Conservation (phyloP, 768 basidiomycete species). For the Grammothele lineata region DNA sequence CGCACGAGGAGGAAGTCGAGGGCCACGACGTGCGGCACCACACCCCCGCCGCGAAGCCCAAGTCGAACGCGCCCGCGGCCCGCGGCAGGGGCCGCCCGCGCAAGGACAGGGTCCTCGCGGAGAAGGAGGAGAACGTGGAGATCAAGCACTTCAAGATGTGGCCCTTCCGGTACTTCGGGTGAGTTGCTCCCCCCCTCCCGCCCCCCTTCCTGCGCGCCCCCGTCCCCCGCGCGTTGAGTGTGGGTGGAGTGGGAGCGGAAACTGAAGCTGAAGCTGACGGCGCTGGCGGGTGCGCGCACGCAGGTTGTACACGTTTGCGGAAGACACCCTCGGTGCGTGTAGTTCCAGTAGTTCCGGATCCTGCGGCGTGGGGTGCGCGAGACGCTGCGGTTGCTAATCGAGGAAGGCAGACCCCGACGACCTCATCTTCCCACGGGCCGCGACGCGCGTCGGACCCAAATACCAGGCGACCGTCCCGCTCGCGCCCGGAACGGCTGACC, state of each 20-base stretch:
- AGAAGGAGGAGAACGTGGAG: constrained; percentile 71
- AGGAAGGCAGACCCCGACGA: constrained; percentile 81
- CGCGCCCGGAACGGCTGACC: constrained; percentile 27
- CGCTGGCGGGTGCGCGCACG: constrained; percentile 13
- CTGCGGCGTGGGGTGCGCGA: neutral
- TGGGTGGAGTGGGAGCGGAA: too few species aligned
- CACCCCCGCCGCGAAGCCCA: constrained; percentile 61
- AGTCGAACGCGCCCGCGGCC: constrained; percentile 69
- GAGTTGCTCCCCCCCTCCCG: constrained; percentile 31
- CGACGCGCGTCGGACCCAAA: constrained; percentile 85
- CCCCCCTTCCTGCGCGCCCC: too few species aligned
- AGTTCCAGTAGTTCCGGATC: too few species aligned
- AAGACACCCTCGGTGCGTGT: constrained; percentile 82
- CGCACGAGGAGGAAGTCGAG: constrained; percentile 83
- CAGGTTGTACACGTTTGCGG: constrained; percentile 86
- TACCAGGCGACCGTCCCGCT: constrained; percentile 67
- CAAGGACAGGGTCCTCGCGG: constrained; percentile 68
- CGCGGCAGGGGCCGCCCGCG: constrained; percentile 73
- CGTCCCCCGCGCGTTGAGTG: too few species aligned
- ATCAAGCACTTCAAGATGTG: constrained; percentile 88
- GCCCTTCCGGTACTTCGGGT: constrained; percentile 98
- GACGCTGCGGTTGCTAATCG: constrained; percentile 20
- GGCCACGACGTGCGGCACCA: constrained; percentile 59
- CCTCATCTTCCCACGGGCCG: constrained; percentile 91
- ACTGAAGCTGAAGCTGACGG: neutral